These are phyloP conservation scores for Rhizopus delemar DNA, from an alignment of 371 early-diverging fungal species.

Conservation along the genomic window DNA sequence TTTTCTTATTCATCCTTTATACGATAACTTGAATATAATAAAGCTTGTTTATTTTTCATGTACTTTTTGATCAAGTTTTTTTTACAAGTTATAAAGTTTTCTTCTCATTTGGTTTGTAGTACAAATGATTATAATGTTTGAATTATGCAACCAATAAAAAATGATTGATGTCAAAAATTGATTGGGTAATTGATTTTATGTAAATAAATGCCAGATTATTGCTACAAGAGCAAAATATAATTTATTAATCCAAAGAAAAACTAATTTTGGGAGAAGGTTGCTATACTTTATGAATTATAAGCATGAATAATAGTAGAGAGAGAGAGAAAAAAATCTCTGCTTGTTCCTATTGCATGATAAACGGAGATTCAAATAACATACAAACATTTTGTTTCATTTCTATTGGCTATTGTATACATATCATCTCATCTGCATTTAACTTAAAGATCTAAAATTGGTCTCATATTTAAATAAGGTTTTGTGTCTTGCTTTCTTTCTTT, in stretches of 20 bases:
- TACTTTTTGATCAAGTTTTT: conserved; percentile 47
- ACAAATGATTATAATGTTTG: not conserved
- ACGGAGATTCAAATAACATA: not conserved
- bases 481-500: not conserved
- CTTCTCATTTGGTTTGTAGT: conserved; percentile 20
- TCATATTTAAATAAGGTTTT: not conserved
- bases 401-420: too few relatives aligned
- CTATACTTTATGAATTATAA: too few relatives aligned
- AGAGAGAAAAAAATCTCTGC: too few relatives aligned
- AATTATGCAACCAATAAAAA: conserved; percentile 2
- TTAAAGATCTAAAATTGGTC: too few relatives aligned
- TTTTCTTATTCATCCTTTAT: too few relatives aligned
- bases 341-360: too few relatives aligned
- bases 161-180: conserved; percentile 5
- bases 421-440: too few relatives aligned
- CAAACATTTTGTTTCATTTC: not conserved
- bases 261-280: too few relatives aligned
- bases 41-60: conserved; percentile 17
- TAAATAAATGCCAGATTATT: conserved; percentile 11
- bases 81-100: conserved; percentile 24
- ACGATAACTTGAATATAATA: too few relatives aligned
- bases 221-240: too few relatives aligned
- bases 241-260: too few relatives aligned
- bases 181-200: conserved; percentile 9
- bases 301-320: too few relatives aligned